phyloP scores from a whole-genome alignment of 2,329 filamentous ascomycete species.

The Epichloe coenophiala region DNA sequence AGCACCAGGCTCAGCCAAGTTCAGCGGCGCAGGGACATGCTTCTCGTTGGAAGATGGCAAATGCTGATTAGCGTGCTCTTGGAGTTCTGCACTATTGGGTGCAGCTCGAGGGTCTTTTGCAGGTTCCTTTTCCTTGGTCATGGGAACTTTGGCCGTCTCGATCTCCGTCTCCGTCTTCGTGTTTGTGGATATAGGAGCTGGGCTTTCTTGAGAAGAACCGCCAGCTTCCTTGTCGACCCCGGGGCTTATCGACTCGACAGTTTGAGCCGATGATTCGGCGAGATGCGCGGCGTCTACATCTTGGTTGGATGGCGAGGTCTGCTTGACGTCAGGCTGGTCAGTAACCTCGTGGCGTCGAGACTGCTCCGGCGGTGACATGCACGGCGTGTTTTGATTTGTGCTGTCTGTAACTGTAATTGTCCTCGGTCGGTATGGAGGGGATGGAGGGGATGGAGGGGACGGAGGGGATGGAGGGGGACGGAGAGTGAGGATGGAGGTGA shows the following conservation, averaged over 20 bases:
- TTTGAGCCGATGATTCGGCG: background rate
- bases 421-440: background rate
- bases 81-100: background rate
- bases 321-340: conserved; percentile 3
- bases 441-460: background rate
- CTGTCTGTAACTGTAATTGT: background rate
- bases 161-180: background rate
- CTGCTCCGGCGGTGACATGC: conserved; percentile 24
- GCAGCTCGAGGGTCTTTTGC: background rate
- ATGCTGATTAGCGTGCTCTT: background rate
- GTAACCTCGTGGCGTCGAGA: conserved; percentile 13
- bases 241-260: background rate
- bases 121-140: background rate
- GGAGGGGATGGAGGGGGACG: background rate
- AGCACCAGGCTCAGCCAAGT: conserved; percentile 5
- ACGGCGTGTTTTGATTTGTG: conserved; percentile 8
- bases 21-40: conserved; percentile 9
- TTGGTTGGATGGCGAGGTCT: background rate
- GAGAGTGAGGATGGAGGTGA: background rate
- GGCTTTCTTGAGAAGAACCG: background rate
- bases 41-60: conserved; percentile 11
- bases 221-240: background rate
- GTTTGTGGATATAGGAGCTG: background rate
- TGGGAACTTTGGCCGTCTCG: background rate
- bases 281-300: conserved; percentile 1